Evolutionary conservation across 2,329 filamentous ascomycete genomes (phyloP), one percentile per base, ranked within the genome.

Genomic region (Alternaria sp.): DNA sequence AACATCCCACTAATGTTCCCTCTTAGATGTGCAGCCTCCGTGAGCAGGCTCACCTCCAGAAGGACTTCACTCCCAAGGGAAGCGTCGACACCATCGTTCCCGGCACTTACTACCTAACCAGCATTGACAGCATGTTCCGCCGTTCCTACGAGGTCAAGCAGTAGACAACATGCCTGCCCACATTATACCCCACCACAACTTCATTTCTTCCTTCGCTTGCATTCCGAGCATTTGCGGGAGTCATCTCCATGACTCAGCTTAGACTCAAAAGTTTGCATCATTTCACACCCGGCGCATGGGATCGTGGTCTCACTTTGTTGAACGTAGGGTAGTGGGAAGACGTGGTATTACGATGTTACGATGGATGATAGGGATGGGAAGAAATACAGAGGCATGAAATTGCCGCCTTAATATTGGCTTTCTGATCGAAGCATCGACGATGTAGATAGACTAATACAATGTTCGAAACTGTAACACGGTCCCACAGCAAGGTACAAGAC

Each of bases 51-150:
- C 81, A 84, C 62, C 68, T 83, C 56, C 77, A 83, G 78, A 82
- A 81, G 75, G 74, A 79, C 69, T 83, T 80, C 74, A 78, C 74
- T 57, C 82, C 82, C 26, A 66, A 71, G 51, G 82, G 81, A 60
- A 77, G 70, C 61, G 66, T 73, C 34, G 81, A 82, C 33, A 77
- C 73, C 51, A 74, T 83, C 39, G 71, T 79, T 60, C 77, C 80
- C 3, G 81, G 80, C 51, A 82, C 81, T 7, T 84, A 84, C 75
- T 84, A 83, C 72, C 79, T 84, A 54, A 81, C 80, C 54, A 71
- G 77, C 57, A 75, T 84, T 48, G 81, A 84, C 67, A 76, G 80
- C 69, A 81, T 83, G 81, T 84, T 83, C 80, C 76, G 80, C 63
- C 76, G 82, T 68, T 76, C 69, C 28, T 84, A 84, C 68, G 80